Percentiles rank a stretch among this genome's conserved stretches.
Conservation (phyloP, 179 eudicot species). For the Actinidia arguta region DNA sequence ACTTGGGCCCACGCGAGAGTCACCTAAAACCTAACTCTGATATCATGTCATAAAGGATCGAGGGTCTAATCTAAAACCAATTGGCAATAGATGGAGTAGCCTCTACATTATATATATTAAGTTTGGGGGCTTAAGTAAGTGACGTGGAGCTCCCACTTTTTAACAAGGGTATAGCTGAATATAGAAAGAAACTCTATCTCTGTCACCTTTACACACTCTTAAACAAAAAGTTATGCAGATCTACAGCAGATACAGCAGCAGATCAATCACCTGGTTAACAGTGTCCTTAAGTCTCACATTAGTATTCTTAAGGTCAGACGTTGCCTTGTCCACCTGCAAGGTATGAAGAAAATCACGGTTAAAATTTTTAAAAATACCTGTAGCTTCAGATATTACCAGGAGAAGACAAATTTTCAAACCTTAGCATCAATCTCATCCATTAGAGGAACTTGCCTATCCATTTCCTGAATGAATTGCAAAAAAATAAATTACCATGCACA, state of each 20-base stretch:
- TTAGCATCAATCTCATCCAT: constrained; percentile 99
- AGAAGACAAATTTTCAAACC: constrained; percentile 46
- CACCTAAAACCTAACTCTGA: too few relatives aligned
- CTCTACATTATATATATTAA: too few relatives aligned
- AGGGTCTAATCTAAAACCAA: too few relatives aligned
- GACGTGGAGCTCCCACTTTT: too few relatives aligned
- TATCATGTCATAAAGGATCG: too few relatives aligned
- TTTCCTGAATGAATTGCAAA: constrained; percentile 59
- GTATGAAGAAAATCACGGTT: neutral
- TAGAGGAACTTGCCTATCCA: constrained; percentile 97
- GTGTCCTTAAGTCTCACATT: constrained; percentile 96
- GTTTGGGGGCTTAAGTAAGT: too few relatives aligned
- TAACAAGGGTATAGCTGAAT: neutral
- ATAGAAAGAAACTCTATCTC: neutral
- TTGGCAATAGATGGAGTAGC: too few relatives aligned
- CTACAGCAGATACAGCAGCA: neutral
- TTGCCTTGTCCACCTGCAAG: constrained; percentile 88
- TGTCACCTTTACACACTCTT: neutral
- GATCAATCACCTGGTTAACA: constrained; percentile 78
- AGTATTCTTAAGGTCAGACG: constrained; percentile 94
- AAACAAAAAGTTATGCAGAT: neutral
- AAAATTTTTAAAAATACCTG: neutral
- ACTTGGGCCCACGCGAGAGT: too few relatives aligned
- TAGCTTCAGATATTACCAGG: constrained; percentile 2
- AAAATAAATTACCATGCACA: neutral